Percentiles rank a stretch among this genome's conserved stretches.
Evolutionary conservation across 2,329 filamentous ascomycete species (phyloP).

Genomic region (Monilinia polystroma): DNA sequence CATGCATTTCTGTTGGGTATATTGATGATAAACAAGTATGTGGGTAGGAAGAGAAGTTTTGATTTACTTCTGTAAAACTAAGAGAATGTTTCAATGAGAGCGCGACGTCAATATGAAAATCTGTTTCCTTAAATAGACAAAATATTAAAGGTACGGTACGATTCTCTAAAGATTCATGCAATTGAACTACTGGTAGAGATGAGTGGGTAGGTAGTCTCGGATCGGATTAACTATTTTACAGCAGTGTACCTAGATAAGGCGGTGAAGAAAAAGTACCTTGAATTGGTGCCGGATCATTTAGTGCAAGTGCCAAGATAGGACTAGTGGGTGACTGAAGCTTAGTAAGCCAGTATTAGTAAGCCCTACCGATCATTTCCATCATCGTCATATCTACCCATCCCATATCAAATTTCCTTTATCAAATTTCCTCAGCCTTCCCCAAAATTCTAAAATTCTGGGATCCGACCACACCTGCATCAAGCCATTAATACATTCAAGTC

Average conservation of each 20-base stretch:
- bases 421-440: slow-evolving; percentile 7
- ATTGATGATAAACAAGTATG: not conserved
- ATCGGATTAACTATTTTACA: not conserved
- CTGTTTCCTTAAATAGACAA: not conserved
- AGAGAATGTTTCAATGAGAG: not conserved
- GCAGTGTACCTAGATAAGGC: no score
- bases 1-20: not conserved
- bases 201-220: not conserved
- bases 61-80: not conserved
- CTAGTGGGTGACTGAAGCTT: no score
- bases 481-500: no score
- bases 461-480: not conserved
- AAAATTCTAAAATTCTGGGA: not conserved
- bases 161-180: no score
- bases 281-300: no score
- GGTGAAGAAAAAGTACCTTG: no score
- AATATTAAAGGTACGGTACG: not conserved
- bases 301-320: no score
- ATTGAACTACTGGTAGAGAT: no score
- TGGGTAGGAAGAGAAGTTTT: not conserved
- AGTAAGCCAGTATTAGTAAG: no score
- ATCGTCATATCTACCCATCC: not conserved
- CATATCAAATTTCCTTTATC: not conserved
- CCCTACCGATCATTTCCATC: not conserved
- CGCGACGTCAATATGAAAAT: not conserved